A percentile compares a stretch with the other conserved stretches of the same genome.
These are phyloP conservation scores for Fusarium devonianum DNA, from an alignment of 2,329 filamentous ascomycete genomes.

Conservation along the genomic window DNA sequence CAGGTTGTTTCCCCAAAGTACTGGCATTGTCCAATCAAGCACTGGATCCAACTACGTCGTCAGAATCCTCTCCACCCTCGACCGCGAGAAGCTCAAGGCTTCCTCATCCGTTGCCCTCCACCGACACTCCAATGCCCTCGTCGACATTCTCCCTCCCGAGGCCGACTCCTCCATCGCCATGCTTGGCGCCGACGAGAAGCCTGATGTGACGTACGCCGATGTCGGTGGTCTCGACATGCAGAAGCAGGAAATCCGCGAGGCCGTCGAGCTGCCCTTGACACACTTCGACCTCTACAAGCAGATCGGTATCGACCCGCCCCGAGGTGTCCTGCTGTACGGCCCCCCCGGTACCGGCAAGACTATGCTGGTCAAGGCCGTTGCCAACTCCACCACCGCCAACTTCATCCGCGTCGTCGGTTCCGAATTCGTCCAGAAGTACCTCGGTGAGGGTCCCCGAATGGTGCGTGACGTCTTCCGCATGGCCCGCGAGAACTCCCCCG, in stretches of 20 bases:
- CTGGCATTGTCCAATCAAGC: conserved; percentile 97
- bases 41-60: conserved; percentile 99
- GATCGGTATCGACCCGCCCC: conserved; percentile 97
- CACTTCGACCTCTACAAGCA: conserved; percentile 99
- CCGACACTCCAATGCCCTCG: conserved; percentile 96
- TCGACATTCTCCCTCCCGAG: conserved; percentile 98
- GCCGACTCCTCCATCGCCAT: conserved; percentile 99
- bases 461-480: conserved; percentile 99
- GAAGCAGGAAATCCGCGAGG: conserved; percentile 98
- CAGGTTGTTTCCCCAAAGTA: conserved; percentile 63
- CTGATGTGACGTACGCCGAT: conserved; percentile 96
- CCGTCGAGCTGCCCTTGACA: conserved; percentile 93
- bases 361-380: conserved; percentile 97
- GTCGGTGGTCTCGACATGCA: conserved; percentile 99
- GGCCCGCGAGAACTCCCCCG: conserved; percentile 96
- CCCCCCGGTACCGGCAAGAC: conserved; percentile 97
- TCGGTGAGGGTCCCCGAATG: conserved; percentile 98
- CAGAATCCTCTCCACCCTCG: conserved; percentile 95
- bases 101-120: conserved; percentile 97
- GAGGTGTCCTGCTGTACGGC: conserved; percentile 94
- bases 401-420: conserved; percentile 99
- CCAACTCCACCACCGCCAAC: conserved; percentile 96
- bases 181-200: conserved; percentile 96
- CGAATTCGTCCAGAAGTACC: conserved; percentile 98
- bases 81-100: conserved; percentile 97